These are phyloP conservation scores for Thraustotheca clavata DNA, from an alignment of 352 stramenopile genomes.

Conservation along the genomic window DNA sequence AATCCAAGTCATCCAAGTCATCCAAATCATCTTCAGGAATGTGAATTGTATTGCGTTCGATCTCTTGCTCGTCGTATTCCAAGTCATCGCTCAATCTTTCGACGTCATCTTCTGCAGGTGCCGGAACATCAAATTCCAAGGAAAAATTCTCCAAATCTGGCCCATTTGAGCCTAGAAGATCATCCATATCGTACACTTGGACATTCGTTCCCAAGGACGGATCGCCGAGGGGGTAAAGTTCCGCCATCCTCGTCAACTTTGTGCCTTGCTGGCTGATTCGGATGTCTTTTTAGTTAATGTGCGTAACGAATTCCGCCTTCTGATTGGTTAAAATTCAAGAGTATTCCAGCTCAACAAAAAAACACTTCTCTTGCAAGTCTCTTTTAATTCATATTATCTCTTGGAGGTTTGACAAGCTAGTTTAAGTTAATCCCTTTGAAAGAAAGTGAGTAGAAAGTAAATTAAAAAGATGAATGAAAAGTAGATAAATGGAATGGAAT, in stretches of 20 bases:
- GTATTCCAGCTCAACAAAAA: slow-evolving; percentile 7
- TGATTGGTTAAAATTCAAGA: slow-evolving; percentile 8
- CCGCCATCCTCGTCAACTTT: no score
- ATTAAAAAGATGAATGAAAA: no score
- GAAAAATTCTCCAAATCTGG: slow-evolving; percentile 19
- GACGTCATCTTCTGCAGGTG: slow-evolving; percentile 6
- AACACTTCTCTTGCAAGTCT: slow-evolving; percentile 15
- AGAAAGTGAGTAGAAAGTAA: no score
- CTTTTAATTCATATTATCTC: no score
- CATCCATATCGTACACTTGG: not conserved
- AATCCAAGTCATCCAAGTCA: slow-evolving; percentile 61
- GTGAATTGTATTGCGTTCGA: slow-evolving; percentile 20
- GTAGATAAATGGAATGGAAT: no score
- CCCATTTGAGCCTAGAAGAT: not conserved
- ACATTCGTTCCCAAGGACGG: slow-evolving; percentile 7
- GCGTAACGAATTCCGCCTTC: not conserved
- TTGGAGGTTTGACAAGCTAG: no score
- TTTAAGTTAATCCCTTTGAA: no score
- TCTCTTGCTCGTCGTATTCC: slow-evolving; percentile 21
- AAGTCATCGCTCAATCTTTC: slow-evolving; percentile 20
- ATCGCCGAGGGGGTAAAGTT: not conserved
- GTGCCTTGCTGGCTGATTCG: not conserved
- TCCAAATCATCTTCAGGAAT: slow-evolving; percentile 41
- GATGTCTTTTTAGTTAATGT: not conserved
- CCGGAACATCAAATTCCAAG: slow-evolving; percentile 3